These are phyloP conservation scores for Crucihimalaya himalaica DNA, from an alignment of 345 rosid genomes.

Conservation along the genomic window DNA sequence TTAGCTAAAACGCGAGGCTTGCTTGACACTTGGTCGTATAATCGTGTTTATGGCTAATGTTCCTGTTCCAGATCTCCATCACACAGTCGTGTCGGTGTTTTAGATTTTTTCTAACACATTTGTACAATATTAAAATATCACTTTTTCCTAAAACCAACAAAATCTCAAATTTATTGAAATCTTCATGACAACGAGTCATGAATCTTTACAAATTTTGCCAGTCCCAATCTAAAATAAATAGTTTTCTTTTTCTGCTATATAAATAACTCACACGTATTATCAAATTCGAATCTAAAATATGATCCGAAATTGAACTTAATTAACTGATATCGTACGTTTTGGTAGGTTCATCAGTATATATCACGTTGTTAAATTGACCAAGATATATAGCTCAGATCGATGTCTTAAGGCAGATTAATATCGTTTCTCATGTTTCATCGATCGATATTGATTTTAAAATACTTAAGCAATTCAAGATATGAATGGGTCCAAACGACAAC, in stretches of 20 bases:
- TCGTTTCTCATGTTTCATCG: not conserved
- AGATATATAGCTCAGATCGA: not conserved
- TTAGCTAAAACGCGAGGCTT: not conserved
- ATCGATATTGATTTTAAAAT: not conserved
- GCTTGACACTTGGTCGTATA: slow-evolving; percentile 5
- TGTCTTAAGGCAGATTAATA: not conserved
- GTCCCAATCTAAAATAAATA: not conserved
- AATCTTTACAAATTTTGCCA: not conserved
- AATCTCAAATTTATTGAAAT: not conserved
- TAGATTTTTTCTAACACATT: not conserved
- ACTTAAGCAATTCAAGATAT: not conserved
- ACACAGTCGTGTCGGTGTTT: not conserved
- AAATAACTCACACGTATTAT: not conserved
- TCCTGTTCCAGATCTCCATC: slow-evolving; percentile 1
- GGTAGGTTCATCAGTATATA: not conserved
- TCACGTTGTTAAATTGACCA: not conserved
- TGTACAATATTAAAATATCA: not conserved
- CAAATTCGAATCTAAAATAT: not conserved
- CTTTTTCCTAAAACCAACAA: not conserved
- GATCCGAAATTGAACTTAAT: not conserved
- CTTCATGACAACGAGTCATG: not conserved
- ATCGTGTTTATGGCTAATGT: not conserved
- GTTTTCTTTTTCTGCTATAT: not conserved
- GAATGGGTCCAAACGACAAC: slow-evolving; percentile 28
- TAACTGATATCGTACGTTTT: not conserved